These are phyloP conservation scores for Rosa multiflora DNA, from an alignment of 306 rosid species.

Conservation along the genomic window DNA sequence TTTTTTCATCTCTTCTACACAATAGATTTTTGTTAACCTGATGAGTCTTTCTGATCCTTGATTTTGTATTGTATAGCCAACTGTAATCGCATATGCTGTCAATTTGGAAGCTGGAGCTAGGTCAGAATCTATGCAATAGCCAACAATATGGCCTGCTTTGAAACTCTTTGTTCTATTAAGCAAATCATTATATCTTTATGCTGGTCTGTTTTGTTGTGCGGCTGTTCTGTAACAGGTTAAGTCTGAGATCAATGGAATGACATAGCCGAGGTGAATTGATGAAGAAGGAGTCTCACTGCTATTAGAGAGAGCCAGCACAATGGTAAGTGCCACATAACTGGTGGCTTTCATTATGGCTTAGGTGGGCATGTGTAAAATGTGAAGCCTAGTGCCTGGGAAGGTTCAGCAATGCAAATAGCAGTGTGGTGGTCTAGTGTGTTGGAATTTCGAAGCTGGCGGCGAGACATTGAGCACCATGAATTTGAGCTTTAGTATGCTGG, in stretches of 20 bases:
- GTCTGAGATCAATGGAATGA: constrained; percentile 31
- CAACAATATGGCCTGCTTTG: constrained; percentile 43
- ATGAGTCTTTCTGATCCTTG: constrained; percentile 28
- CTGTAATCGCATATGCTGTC: constrained; percentile 40
- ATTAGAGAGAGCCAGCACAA: constrained; percentile 9
- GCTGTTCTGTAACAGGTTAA: constrained; percentile 50
- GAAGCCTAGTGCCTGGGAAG: constrained; percentile 11
- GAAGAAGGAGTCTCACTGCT: constrained; percentile 15
- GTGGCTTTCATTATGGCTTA: constrained; percentile 35
- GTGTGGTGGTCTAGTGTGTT: neutral
- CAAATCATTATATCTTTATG: constrained; percentile 53
- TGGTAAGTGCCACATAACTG: constrained; percentile 39
- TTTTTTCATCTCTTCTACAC: constrained; percentile 7
- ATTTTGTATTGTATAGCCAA: constrained; percentile 50
- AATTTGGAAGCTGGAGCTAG: constrained; percentile 51
- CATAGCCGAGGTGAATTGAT: constrained; percentile 20
- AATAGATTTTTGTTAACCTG: constrained; percentile 28
- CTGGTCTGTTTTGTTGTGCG: constrained; percentile 51
- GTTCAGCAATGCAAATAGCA: neutral
- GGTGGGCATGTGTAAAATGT: constrained; percentile 18
- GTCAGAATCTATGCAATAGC: constrained; percentile 53
- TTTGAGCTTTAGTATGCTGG: neutral
- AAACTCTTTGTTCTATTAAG: constrained; percentile 16
- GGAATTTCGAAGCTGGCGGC: neutral
- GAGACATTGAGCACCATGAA: constrained; percentile 13